Percentiles rank a stretch among this genome's conserved stretches.
Conservation (phyloP, 169 alveolate genomes). For the Eimeria acervulina region DNA sequence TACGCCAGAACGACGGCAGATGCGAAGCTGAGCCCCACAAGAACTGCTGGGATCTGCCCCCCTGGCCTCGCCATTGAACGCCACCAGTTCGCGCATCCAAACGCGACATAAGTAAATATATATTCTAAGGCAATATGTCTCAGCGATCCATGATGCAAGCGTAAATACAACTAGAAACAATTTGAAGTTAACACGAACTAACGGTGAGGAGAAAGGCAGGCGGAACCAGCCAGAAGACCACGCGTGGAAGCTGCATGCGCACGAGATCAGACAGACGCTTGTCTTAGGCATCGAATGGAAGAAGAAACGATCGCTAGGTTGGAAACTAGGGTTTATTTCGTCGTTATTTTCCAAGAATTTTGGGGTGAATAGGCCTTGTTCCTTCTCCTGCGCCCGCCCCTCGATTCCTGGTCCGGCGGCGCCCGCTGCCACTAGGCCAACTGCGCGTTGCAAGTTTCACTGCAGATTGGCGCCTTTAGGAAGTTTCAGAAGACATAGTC, state of each 20-base stretch:
- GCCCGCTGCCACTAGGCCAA: conserved; percentile 12
- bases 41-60: conserved; percentile 1
- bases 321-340: not conserved
- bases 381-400: not conserved
- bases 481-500: not conserved
- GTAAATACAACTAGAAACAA: not conserved
- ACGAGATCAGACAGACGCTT: not conserved
- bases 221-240: not conserved
- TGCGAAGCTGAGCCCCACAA: conserved; percentile 40
- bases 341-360: not conserved
- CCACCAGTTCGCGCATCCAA: not conserved
- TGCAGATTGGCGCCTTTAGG: not conserved
- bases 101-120: not conserved
- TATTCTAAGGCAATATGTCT: not conserved
- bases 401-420: conserved; percentile 5
- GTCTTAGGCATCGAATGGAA: conserved; percentile 4
- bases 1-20: conserved; percentile 12
- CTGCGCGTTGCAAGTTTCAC: not conserved
- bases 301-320: not conserved
- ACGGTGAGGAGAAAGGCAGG: not conserved
- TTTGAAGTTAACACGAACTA: not conserved
- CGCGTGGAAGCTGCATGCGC: conserved; percentile 34
- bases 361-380: not conserved
- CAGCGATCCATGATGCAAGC: not conserved
- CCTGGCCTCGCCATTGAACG: conserved; percentile 68